Evolutionary conservation across 768 basidiomycete genomes (phyloP).

Genomic region (Boletus sensibilis): DNA sequence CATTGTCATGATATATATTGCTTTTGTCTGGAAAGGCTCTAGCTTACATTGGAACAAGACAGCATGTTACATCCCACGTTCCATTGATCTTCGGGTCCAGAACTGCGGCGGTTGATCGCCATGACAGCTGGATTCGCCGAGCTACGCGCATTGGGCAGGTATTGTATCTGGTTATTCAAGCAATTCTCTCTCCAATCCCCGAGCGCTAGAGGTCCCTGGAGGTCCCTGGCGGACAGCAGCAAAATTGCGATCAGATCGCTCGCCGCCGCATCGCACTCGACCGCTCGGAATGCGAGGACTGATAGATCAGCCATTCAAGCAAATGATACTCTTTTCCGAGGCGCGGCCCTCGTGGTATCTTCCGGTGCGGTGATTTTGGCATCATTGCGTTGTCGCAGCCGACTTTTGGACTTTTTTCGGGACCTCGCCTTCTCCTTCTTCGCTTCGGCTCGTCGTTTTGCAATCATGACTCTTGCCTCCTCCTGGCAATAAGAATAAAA

Average conservation of each 20-base stretch:
- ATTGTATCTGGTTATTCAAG: slow-evolving; percentile 11
- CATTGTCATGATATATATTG: background rate
- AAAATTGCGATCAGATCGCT: slow-evolving; percentile 29
- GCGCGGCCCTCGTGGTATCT: slow-evolving; percentile 7
- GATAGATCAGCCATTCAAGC: slow-evolving; percentile 23
- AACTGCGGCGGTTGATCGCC: slow-evolving; percentile 18
- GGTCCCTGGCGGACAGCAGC: slow-evolving; percentile 9
- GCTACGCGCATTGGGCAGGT: slow-evolving; percentile 15
- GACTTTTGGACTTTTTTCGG: slow-evolving; percentile 25
- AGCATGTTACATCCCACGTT: slow-evolving; percentile 1
- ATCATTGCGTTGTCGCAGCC: slow-evolving; percentile 12
- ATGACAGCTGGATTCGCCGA: slow-evolving; percentile 20
- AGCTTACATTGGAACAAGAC: slow-evolving; percentile 1
- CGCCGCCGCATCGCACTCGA: slow-evolving; percentile 2
- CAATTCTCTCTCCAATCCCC: slow-evolving; percentile 12
- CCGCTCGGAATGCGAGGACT: slow-evolving; percentile 19
- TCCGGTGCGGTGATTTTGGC: slow-evolving; percentile 12
- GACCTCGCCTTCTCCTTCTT: slow-evolving; percentile 41
- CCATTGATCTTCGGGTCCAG: slow-evolving; percentile 15
- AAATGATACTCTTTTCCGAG: slow-evolving; percentile 37
- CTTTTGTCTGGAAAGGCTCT: background rate
- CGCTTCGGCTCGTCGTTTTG: slow-evolving; percentile 35
- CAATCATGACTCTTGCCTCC: slow-evolving; percentile 41
- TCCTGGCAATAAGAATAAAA: slow-evolving; percentile 33
- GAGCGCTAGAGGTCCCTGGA: background rate